Conservation (phyloP, 345 rosid species). For the Excoecaria agallocha region DNA sequence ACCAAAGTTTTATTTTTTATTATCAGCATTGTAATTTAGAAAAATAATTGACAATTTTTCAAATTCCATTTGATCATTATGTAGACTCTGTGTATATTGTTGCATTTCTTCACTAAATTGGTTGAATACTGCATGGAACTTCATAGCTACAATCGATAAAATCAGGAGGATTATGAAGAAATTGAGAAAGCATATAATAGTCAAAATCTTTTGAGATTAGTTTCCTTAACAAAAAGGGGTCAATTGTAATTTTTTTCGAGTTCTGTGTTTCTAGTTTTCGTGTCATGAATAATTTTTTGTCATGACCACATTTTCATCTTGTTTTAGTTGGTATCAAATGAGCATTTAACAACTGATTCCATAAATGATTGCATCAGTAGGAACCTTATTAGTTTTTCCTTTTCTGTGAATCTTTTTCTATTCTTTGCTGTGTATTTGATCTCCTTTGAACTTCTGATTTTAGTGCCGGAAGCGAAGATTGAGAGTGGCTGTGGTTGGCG, state of each 20-base stretch:
- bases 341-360: not conserved
- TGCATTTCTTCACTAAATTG: no score
- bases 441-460: constrained; percentile 14
- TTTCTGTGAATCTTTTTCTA: not conserved
- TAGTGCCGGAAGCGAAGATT: constrained; percentile 77
- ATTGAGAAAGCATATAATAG: no score
- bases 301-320: not conserved
- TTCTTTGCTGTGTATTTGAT: constrained; percentile 6
- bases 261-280: not conserved
- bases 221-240: no score
- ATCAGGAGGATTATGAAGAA: no score
- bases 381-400: not conserved
- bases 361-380: not conserved
- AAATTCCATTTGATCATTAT: no score
- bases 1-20: no score
- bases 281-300: not conserved
- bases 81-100: no score
- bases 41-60: no score
- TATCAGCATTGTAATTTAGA: no score
- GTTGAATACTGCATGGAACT: no score
- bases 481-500: constrained; percentile 91
- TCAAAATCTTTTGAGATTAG: no score
- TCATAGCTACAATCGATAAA: no score
- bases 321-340: not conserved
- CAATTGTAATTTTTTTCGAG: not conserved